phyloP scores from a whole-genome alignment of 2,329 filamentous ascomycete species.

The Elsinoe fawcettii region DNA sequence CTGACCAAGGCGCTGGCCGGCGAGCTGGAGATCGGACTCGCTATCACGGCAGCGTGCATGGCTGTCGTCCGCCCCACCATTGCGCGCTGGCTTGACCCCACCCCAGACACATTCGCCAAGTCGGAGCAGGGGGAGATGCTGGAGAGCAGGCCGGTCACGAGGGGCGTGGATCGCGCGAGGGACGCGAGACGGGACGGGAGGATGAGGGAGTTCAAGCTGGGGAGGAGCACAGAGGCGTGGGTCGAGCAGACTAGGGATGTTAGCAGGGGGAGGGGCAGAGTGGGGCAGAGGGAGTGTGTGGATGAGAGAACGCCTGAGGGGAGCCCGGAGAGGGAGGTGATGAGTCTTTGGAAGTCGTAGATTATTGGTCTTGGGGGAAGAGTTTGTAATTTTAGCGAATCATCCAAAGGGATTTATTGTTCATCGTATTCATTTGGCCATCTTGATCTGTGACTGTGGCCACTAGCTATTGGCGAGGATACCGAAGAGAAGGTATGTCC shows the following conservation, averaged over 20 bases:
- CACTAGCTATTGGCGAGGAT: slow-evolving; percentile 45
- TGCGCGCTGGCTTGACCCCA: neutral
- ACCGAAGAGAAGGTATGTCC: slow-evolving; percentile 74
- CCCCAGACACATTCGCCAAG: neutral
- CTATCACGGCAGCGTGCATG: neutral
- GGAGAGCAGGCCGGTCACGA: slow-evolving; percentile 3
- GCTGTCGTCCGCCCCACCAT: neutral
- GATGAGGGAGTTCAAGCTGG: neutral
- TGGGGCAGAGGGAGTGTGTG: no score
- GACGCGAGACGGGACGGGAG: neutral
- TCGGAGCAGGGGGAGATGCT: neutral
- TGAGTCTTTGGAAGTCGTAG: slow-evolving; percentile 7
- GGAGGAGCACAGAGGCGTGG: neutral
- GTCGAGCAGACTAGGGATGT: neutral
- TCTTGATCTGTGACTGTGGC: neutral
- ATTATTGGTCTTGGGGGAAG: no score
- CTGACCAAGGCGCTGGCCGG: neutral
- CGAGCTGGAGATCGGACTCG: slow-evolving; percentile 6
- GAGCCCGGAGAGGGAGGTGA: neutral
- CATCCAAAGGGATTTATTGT: neutral
- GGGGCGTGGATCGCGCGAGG: neutral
- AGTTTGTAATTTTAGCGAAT: neutral
- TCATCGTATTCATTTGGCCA: neutral
- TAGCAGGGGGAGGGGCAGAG: slow-evolving; percentile 3
- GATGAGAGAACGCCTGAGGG: no score